Evolutionary conservation across 768 basidiomycete species (phyloP), one percentile per base, ranked within the genome.

Genomic region (Plicaturopsis crispa): DNA sequence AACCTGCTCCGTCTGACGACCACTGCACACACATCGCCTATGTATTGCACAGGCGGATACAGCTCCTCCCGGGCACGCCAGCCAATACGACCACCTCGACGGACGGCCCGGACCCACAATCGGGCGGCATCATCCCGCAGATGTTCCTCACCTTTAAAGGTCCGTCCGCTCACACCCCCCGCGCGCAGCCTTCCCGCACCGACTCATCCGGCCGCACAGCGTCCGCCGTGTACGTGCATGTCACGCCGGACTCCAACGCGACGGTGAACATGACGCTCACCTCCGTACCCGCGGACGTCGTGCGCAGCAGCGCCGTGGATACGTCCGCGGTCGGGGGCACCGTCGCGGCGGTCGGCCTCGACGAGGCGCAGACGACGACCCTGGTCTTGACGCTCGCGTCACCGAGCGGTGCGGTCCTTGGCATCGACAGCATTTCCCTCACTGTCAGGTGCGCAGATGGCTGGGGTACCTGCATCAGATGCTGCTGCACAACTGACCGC

Each of bases 81-180:
- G n/a, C n/a, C n/a, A n/a, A n/a, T n/a, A n/a, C n/a, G 26, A 28
- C 14, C 26, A 28, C 26, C 8, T 28, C 49, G 33, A 61, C 57
- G 31, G 14, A 43, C 8, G 57, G 57, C 4, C 52, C 57, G 6
- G 49, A 49, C 48, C 47, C 59, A 22, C 48, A 55, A 45, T 37
- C 57, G 6, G 57, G 47, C 26, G 37, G 59, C 31, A 46, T 49
- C 2, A 37, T 55, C 44, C 57, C 57, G 14, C 57, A 59, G 24
- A 42, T 59, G 47, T 59, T 61, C 33, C 41, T 59, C 31, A 57
- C 40, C 35, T 59, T 61, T 41, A 47, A 50, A 55, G 57, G 57
- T 57, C 36, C 34, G 30, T 14, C 24, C 5, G 18, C 26, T 8
- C 8, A 1, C 19, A 12, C 23, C 12, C 2, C 31, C 18, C 23